Evolutionary conservation across 1,139 yeast species (phyloP).

Genomic region (Kurtzmaniella quercitrusa): DNA sequence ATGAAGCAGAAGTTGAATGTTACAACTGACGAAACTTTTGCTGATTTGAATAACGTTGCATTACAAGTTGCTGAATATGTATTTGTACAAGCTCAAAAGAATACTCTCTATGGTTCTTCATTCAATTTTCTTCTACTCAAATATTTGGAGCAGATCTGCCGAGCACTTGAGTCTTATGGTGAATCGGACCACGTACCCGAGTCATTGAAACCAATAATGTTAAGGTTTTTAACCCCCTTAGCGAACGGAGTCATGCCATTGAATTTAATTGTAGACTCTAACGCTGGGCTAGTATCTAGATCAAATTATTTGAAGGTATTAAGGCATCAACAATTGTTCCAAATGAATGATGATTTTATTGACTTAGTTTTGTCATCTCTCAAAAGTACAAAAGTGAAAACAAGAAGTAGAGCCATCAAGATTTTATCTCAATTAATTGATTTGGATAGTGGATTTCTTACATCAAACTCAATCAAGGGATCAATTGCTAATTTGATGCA

Average conservation of each 20-base stretch:
- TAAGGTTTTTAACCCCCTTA: constrained; percentile 7
- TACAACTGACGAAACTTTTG: background rate
- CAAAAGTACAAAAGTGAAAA: constrained; percentile 51
- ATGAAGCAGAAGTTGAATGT: background rate
- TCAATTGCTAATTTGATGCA: constrained; percentile 49
- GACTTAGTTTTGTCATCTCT: constrained; percentile 44
- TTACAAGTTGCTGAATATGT: constrained; percentile 13
- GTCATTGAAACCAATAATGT: constrained; percentile 3
- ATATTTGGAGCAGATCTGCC: constrained; percentile 5
- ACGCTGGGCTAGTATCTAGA: constrained; percentile 11
- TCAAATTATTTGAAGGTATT: constrained; percentile 13
- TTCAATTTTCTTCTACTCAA: constrained; percentile 13
- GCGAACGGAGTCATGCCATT: constrained; percentile 10
- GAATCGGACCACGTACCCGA: background rate
- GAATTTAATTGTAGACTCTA: constrained; percentile 11
- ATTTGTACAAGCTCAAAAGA: constrained; percentile 11
- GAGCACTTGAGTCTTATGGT: background rate
- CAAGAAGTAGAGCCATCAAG: constrained; percentile 63
- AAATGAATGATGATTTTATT: constrained; percentile 51
- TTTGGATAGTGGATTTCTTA: constrained; percentile 48
- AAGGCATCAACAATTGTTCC: constrained; percentile 28
- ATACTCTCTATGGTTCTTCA: constrained; percentile 7
- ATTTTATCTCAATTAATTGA: constrained; percentile 43
- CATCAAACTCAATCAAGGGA: constrained; percentile 45
- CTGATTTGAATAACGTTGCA: background rate